Evolutionary conservation across 2,329 filamentous ascomycete species (phyloP).

Genomic region (Colletotrichum acutatum): DNA sequence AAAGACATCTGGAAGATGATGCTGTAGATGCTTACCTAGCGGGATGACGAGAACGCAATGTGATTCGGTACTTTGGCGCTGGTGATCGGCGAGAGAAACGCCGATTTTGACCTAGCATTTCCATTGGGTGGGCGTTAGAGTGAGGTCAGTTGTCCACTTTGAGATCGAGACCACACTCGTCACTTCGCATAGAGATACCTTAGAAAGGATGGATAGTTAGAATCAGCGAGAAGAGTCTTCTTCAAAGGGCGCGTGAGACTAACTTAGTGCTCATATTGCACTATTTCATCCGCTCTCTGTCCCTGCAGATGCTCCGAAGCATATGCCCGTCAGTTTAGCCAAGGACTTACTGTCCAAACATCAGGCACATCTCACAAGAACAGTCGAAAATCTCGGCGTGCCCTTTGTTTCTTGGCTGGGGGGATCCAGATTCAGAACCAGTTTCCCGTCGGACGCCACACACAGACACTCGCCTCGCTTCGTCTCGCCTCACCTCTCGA

Average conservation of each 20-base stretch:
- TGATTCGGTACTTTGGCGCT: conserved; percentile 5
- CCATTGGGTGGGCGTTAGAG: conserved; percentile 19
- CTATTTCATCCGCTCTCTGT: not conserved
- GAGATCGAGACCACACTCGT: not conserved
- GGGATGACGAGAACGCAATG: not conserved
- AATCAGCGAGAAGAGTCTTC: not conserved
- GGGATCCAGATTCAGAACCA: conserved; percentile 1
- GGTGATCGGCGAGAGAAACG: conserved; percentile 25
- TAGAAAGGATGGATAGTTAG: too few species aligned
- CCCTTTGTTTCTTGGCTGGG: conserved; percentile 17
- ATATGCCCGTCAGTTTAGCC: not conserved
- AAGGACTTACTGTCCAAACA: not conserved
- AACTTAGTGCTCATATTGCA: not conserved
- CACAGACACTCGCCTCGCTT: conserved; percentile 4
- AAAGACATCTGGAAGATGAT: not conserved
- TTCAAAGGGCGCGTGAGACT: not conserved
- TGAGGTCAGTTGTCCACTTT: conserved; percentile 25
- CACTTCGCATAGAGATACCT: not conserved
- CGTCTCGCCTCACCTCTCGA: not conserved
- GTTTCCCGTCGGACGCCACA: not conserved
- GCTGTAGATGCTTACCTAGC: not conserved
- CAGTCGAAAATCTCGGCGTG: conserved; percentile 8
- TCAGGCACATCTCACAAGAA: not conserved
- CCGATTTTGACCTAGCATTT: conserved; percentile 24
- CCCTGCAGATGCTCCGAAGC: not conserved